phyloP scores from a whole-genome alignment of 208 protist species.

The Angomonas ambiguus region DNA sequence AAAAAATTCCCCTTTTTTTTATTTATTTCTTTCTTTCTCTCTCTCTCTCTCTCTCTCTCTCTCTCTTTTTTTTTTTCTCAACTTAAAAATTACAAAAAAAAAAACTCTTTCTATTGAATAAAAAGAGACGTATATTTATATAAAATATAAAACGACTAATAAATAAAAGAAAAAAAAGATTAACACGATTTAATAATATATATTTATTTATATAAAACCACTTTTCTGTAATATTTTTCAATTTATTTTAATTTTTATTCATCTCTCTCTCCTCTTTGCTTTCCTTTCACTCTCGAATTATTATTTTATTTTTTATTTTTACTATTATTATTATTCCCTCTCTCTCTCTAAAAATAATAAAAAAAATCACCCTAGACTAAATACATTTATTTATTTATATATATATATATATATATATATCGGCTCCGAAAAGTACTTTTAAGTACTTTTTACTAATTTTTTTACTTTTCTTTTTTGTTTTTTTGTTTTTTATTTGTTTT shows the following conservation, averaged over 20 bases:
- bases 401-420: neutral
- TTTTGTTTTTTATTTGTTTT: conserved; percentile 1
- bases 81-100: neutral
- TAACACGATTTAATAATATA: conserved; percentile 1
- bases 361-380: too few relatives aligned
- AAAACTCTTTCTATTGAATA: neutral
- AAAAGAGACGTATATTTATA: too few relatives aligned
- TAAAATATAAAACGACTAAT: too few relatives aligned
- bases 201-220: too few relatives aligned
- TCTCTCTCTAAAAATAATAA: neutral
- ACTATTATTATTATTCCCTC: too few relatives aligned
- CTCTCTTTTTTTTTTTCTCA: neutral
- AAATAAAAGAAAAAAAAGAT: neutral
- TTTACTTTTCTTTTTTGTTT: neutral
- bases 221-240: too few relatives aligned
- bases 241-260: neutral
- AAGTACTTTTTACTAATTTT: neutral
- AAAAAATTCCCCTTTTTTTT: neutral
- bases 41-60: neutral
- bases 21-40: conserved; percentile 1
- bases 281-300: too few relatives aligned
- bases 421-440: too few relatives aligned
- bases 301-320: too few relatives aligned
- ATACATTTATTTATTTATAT: too few relatives aligned
- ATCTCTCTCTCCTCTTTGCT: too few relatives aligned